A percentile compares a stretch with the other conserved stretches of the same genome.
Conservation (phyloP, 2,329 filamentous ascomycete genomes). For the Colletotrichum brevisporum region DNA sequence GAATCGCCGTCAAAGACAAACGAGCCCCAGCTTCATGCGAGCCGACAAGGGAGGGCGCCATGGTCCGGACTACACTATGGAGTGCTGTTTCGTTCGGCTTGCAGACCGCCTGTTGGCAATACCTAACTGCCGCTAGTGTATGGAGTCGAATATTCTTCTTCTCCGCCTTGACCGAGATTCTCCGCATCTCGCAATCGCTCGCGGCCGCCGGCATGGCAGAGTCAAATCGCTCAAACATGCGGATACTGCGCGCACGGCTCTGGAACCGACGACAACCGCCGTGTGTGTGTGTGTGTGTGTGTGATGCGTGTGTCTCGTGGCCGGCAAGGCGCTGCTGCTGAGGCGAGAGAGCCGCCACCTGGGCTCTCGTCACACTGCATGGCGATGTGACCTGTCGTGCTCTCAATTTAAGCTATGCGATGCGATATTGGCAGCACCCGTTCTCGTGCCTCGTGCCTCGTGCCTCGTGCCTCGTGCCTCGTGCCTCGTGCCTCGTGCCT, state of each 20-base stretch:
- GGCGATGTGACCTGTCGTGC: not conserved
- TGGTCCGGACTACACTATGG: not conserved
- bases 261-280: no score
- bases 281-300: not conserved
- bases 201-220: no score
- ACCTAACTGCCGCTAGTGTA: conserved; percentile 13
- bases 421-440: conserved; percentile 33
- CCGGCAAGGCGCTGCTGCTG: not conserved
- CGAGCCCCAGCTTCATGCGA: conserved; percentile 24
- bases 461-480: not conserved
- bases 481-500: conserved; percentile 4
- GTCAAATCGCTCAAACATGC: no score
- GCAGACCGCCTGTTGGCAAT: conserved; percentile 31
- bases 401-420: conserved; percentile 21
- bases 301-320: not conserved
- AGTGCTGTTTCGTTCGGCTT: conserved; percentile 28
- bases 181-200: not conserved
- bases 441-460: conserved; percentile 4
- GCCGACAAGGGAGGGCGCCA: conserved; percentile 9
- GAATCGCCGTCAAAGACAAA: conserved; percentile 12
- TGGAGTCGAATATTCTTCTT: conserved; percentile 8
- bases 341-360: conserved; percentile 2
- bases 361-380: conserved; percentile 27
- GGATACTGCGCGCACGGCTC: no score
- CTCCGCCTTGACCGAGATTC: not conserved